Evolutionary conservation across 139 green algal genomes (phyloP).

Genomic region (Chlamydomonas applanata): DNA sequence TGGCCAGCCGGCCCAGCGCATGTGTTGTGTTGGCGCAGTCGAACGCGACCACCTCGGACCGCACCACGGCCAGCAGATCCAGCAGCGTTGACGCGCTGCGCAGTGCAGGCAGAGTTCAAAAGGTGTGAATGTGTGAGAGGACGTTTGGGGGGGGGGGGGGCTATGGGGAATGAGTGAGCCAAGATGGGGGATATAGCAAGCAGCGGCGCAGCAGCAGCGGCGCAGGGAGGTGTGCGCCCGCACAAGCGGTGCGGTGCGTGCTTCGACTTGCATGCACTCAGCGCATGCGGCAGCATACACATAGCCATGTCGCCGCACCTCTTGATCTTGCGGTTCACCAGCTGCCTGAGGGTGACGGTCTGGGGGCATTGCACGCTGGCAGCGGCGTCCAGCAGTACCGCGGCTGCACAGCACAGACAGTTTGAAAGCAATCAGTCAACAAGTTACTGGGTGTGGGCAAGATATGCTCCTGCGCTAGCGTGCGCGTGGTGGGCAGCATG

Average conservation of each 20-base stretch:
- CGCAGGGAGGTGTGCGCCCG: too few relatives aligned
- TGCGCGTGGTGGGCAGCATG: neutral
- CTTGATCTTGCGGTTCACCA: slow-evolving; percentile 22
- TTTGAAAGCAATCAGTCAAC: neutral
- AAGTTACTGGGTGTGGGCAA: neutral
- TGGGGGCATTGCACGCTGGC: neutral
- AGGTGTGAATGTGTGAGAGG: neutral
- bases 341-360: neutral
- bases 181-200: neutral
- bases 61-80: slow-evolving; percentile 2
- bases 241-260: too few relatives aligned
- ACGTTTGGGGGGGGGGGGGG: neutral
- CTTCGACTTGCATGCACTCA: too few relatives aligned
- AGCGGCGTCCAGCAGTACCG: neutral
- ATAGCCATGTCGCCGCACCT: neutral
- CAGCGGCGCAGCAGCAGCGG: neutral
- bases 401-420: neutral
- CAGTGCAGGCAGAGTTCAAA: neutral
- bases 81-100: slow-evolving; percentile 2
- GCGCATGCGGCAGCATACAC: neutral
- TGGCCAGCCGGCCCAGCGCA: slow-evolving; percentile 13
- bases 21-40: slow-evolving; percentile 12
- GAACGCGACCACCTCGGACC: slow-evolving; percentile 3
- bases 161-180: too few relatives aligned
- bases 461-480: neutral